Evolutionary conservation across 768 basidiomycete genomes (phyloP).

Genomic region (Tylopilus sp.): DNA sequence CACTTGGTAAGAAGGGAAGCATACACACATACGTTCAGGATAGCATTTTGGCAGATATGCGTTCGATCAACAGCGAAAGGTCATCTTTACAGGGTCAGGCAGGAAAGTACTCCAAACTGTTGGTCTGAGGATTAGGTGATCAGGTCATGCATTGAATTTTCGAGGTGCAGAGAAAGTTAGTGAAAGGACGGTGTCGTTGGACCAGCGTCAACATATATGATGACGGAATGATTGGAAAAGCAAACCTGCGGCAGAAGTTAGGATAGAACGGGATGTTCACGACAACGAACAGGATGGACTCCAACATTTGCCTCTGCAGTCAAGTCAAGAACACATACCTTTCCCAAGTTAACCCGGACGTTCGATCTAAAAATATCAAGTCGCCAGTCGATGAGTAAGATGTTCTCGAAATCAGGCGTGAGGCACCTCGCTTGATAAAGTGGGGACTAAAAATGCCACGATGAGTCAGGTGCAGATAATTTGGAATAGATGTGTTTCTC

Average conservation of each 20-base stretch:
- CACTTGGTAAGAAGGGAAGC: background rate
- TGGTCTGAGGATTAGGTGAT: background rate
- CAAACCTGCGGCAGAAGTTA: slow-evolving; percentile 3
- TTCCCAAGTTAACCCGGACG: background rate
- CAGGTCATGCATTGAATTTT: no score
- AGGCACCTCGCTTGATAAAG: slow-evolving; percentile 6
- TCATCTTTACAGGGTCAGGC: slow-evolving; percentile 6
- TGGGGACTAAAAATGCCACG: slow-evolving; percentile 1
- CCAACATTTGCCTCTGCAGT: slow-evolving; percentile 4
- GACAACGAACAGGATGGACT: slow-evolving; percentile 2
- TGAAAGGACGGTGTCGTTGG: background rate
- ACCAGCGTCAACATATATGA: background rate
- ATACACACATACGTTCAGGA: slow-evolving; percentile 6
- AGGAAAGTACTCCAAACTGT: slow-evolving; percentile 11
- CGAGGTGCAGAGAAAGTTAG: background rate
- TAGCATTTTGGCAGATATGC: background rate
- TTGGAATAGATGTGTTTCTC: background rate
- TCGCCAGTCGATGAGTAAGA: background rate
- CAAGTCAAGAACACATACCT: background rate
- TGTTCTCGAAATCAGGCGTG: background rate
- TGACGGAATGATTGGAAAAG: slow-evolving; percentile 6
- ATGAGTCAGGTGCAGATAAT: background rate
- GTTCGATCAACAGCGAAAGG: no score
- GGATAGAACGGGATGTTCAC: background rate
- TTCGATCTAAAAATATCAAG: slow-evolving; percentile 1